phyloP scores from a whole-genome alignment of 768 basidiomycete genomes.

The Suillus paluster region DNA sequence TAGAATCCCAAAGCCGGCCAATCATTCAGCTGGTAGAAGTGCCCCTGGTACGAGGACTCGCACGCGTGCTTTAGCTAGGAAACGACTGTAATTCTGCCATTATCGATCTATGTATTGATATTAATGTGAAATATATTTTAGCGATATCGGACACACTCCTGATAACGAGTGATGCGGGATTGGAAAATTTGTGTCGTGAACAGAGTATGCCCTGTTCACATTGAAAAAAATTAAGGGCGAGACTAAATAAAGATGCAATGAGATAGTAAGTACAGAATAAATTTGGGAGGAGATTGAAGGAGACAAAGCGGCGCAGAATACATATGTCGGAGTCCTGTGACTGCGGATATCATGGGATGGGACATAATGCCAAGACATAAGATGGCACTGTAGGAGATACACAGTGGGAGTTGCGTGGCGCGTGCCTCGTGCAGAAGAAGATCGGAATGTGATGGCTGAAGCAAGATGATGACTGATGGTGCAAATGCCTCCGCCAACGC shows the following conservation, averaged over 20 bases:
- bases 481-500: constrained; percentile 7
- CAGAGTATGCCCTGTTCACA: constrained; percentile 2
- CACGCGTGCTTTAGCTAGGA: background rate
- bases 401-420: background rate
- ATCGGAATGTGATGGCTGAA: constrained; percentile 10
- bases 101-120: constrained; percentile 3
- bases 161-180: background rate
- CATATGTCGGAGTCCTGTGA: background rate
- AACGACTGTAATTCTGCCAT: background rate
- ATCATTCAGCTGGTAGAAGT: background rate
- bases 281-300: background rate
- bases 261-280: constrained; percentile 8
- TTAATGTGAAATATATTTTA: constrained; percentile 2
- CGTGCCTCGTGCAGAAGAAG: constrained; percentile 9
- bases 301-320: background rate
- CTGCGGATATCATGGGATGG: background rate
- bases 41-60: background rate
- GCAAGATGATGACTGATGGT: constrained; percentile 1
- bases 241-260: constrained; percentile 7
- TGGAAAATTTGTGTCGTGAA: background rate
- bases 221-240: background rate
- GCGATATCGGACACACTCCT: background rate
- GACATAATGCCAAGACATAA: constrained; percentile 1
- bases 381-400: background rate
- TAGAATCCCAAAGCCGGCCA: background rate